A percentile compares a stretch with the other conserved stretches of the same genome.
Conservation (phyloP, 176 grass and related monocot genomes). For the Oryza coarctata region DNA sequence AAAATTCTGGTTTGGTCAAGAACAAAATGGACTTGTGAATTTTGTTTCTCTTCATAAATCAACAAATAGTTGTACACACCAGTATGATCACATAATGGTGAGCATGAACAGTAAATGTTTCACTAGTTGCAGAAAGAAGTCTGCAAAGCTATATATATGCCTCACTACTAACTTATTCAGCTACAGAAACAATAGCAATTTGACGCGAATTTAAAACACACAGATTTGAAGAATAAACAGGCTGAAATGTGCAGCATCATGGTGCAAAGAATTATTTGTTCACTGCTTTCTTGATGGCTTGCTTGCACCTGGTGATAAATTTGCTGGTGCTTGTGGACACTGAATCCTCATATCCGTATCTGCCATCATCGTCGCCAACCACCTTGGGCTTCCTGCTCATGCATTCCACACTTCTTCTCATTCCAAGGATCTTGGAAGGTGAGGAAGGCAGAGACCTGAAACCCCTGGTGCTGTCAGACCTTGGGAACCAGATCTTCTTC, state of each 20-base stretch:
- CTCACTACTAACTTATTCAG: conserved; percentile 31
- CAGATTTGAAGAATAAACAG: conserved; percentile 31
- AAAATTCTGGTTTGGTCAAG: neutral
- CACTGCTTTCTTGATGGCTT: conserved; percentile 88
- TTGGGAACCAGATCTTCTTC: conserved; percentile 52
- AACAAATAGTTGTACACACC: conserved; percentile 11
- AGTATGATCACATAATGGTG: conserved; percentile 37
- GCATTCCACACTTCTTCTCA: conserved; percentile 70
- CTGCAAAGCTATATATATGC: conserved; percentile 23
- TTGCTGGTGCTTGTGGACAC: conserved; percentile 58
- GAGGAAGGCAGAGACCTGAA: conserved; percentile 90
- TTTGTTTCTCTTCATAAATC: neutral
- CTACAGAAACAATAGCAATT: conserved; percentile 25
- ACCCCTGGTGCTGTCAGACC: conserved; percentile 66
- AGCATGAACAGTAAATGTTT: conserved; percentile 36
- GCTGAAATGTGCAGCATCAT: neutral
- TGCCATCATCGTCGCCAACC: conserved; percentile 44
- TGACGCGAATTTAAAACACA: neutral
- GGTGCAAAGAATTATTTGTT: conserved; percentile 51
- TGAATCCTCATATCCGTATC: conserved; percentile 42
- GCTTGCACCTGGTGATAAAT: conserved; percentile 69
- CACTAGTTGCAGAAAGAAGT: neutral
- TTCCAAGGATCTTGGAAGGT: conserved; percentile 74
- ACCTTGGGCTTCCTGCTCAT: conserved; percentile 68
- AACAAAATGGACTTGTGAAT: neutral